These are phyloP conservation scores for Histomonas meleagridis DNA, from an alignment of 208 protist species.

Conservation along the genomic window DNA sequence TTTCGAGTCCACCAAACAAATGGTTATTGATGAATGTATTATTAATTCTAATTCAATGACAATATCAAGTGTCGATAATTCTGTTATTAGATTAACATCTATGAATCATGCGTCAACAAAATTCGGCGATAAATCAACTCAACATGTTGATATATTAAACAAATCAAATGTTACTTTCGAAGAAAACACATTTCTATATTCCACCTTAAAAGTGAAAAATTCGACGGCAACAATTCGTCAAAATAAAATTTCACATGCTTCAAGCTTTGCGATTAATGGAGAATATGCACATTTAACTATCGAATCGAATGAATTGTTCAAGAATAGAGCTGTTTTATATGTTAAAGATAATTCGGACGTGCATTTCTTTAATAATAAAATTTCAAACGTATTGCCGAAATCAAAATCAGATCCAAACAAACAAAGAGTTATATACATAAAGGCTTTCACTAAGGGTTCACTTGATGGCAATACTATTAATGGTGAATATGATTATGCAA, in stretches of 20 bases:
- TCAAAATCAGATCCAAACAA: not conserved
- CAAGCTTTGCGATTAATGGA: not conserved
- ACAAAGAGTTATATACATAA: not conserved
- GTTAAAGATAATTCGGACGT: not conserved
- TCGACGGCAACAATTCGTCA: not conserved
- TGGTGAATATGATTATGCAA: slow-evolving; percentile 22
- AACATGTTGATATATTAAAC: not conserved
- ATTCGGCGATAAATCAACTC: not conserved
- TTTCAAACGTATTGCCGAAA: not conserved
- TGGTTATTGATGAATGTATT: not conserved
- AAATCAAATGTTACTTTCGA: not conserved
- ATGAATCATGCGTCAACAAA: not conserved
- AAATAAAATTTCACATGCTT: not conserved
- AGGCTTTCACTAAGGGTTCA: not conserved
- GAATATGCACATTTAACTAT: not conserved
- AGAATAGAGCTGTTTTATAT: not conserved
- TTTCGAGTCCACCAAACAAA: not conserved
- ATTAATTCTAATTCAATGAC: not conserved
- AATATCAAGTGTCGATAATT: not conserved
- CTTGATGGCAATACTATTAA: not conserved
- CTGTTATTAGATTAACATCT: not conserved
- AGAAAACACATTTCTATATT: not conserved
- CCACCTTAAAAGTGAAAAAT: not conserved
- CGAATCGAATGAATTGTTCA: not conserved
- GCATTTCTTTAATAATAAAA: not conserved